Evolutionary conservation across 139 green algal species (phyloP).

Genomic region (Medakamo hakoo): DNA sequence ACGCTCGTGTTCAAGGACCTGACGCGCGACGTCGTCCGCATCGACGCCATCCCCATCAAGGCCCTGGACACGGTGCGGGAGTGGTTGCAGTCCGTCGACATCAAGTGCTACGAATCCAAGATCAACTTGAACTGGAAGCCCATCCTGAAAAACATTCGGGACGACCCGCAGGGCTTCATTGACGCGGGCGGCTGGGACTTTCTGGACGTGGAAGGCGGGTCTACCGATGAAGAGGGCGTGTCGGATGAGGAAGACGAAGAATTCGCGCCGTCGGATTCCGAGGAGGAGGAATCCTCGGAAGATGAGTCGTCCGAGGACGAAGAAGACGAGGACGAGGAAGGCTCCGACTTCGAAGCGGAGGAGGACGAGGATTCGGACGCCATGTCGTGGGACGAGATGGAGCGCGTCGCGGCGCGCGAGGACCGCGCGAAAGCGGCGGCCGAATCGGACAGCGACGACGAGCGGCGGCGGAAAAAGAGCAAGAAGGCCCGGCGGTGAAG

Average conservation of each 20-base stretch:
- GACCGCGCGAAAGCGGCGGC: conserved; percentile 7
- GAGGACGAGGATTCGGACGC: conserved; percentile 40
- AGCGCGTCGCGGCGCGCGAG: conserved; percentile 50
- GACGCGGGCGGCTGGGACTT: conserved; percentile 91
- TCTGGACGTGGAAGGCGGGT: conserved; percentile 66
- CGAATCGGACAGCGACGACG: conserved; percentile 10
- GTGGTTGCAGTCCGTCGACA: conserved; percentile 72
- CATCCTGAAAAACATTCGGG: conserved; percentile 85
- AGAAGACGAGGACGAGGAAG: conserved; percentile 25
- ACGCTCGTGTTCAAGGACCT: conserved; percentile 81
- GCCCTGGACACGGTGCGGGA: conserved; percentile 87
- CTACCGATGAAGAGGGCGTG: conserved; percentile 19
- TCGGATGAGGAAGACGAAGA: conserved; percentile 15
- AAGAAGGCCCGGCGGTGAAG: not conserved
- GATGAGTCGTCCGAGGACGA: conserved; percentile 2
- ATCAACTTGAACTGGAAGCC: conserved; percentile 97
- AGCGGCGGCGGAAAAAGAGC: not conserved
- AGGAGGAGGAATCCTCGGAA: conserved; percentile 26
- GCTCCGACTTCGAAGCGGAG: conserved; percentile 39
- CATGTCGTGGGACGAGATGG: conserved; percentile 71
- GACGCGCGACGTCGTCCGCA: conserved; percentile 48
- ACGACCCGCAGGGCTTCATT: conserved; percentile 79
- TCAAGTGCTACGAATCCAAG: conserved; percentile 96
- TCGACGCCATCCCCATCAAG: conserved; percentile 79
- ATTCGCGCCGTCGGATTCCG: conserved; percentile 17